Base-by-base conservation (phyloP, 768 basidiomycete genomes). In the Calocybe indica region DNA sequence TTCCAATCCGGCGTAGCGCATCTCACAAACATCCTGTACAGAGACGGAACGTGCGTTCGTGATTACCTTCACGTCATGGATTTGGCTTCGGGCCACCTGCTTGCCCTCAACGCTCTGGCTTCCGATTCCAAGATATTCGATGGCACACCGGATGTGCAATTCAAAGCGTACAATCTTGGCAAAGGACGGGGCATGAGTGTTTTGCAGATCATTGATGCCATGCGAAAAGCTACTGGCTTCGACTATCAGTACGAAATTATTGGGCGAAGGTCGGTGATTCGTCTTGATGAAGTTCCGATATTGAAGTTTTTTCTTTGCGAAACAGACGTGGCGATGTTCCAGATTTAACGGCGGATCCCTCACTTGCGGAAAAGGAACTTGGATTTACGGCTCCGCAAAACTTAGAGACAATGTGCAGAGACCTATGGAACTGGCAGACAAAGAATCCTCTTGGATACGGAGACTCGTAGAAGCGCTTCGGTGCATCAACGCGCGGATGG, bases 391-490 rank as follows among this genome's bases (percentile, higher is more conserved):
- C 95, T 9, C 72, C 76, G 28, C 76, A 82, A 58, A 75, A 83
- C 56, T 75, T 99, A 39, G 85, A 92, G 52, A 83, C 84, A 47
- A 98, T 98, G 92, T 98, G 96, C 67, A 74, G 80, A 47, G 96
- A 99, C 67, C 72, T 96, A 57, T 98, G 96, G 96, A 94, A 94
- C 70, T 99, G 94, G 92, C 95, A 98, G 72, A 82, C 81, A n/a
- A 89, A 82, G 64, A 90, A 96, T 58, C 90, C 88, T 6, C 61
- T 78, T 30, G 93, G 93, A 2, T 96, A 89, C 53, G 74, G 59
- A 34, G 40, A 32, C 22, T 22, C 22, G 22, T 22, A 22, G 22
- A 22, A 22, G 22, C 22, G 22, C 22, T 22, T 22, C 22, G 22
- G 4, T 22, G 22, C 22, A 22, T 22, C 22, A 22, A 22, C 4